These are phyloP conservation scores for Dryas alaskensis DNA, from an alignment of 306 rosid genomes.

Conservation along the genomic window DNA sequence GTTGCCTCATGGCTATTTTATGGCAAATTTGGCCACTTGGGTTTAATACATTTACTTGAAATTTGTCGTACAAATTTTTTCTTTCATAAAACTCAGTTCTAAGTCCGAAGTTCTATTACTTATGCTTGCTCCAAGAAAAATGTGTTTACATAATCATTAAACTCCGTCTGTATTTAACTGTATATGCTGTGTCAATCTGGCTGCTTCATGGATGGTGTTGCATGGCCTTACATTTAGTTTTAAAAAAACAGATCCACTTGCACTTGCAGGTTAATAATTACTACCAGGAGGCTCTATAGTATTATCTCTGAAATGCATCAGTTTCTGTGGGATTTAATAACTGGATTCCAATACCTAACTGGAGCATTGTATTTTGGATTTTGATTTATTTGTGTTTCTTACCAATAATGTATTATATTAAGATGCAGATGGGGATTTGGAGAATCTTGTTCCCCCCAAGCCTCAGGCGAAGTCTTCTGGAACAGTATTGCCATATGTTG, in stretches of 20 bases:
- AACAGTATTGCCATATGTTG: constrained; percentile 84
- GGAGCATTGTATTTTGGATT: constrained; percentile 13
- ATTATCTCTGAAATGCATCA: not conserved
- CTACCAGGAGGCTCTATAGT: not conserved
- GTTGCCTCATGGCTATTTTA: not conserved
- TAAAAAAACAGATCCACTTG: not conserved
- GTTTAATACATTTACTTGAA: not conserved
- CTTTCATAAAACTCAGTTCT: not conserved
- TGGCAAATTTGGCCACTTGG: not conserved
- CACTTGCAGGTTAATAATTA: not conserved
- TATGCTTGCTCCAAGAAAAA: not conserved
- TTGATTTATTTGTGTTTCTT: constrained; percentile 20
- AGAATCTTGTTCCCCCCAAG: constrained; percentile 44
- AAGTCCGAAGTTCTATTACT: not conserved
- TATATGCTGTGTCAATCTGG: not conserved
- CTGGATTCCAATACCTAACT: not conserved
- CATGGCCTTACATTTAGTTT: not conserved
- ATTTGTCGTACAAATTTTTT: not conserved
- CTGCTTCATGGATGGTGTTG: not conserved
- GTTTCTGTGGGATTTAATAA: not conserved
- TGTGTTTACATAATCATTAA: not conserved
- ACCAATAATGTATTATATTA: constrained; percentile 11
- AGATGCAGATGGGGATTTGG: constrained; percentile 72
- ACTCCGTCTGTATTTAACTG: not conserved
- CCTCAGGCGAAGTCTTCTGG: constrained; percentile 67